These are phyloP conservation scores for Pseudogymnoascus sp. DNA, from an alignment of 2,329 filamentous ascomycete species.

Conservation along the genomic window DNA sequence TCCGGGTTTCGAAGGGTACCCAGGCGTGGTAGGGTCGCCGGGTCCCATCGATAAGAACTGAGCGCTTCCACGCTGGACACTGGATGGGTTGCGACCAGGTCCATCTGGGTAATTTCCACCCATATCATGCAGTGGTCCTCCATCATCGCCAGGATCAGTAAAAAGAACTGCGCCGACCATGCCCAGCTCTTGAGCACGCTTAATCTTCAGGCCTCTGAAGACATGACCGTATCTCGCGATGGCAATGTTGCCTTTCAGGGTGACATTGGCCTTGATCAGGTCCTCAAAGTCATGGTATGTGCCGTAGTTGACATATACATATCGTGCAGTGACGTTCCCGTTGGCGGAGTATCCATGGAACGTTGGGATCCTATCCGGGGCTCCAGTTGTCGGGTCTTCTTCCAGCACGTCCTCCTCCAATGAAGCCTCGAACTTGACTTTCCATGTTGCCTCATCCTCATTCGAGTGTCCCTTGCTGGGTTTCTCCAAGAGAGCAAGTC, in stretches of 20 bases:
- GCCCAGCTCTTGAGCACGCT: conserved; percentile 82
- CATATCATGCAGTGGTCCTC: conserved; percentile 38
- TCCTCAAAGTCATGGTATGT: conserved; percentile 82
- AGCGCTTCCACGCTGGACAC: conserved; percentile 81
- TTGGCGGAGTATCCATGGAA: conserved; percentile 94
- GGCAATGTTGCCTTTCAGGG: conserved; percentile 75
- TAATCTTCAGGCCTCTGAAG: conserved; percentile 87
- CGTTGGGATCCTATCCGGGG: conserved; percentile 67
- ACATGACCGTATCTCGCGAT: conserved; percentile 77
- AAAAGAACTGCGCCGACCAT: conserved; percentile 83
- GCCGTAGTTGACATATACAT: conserved; percentile 87
- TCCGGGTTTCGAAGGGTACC: conserved; percentile 89
- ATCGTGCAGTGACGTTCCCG: conserved; percentile 81
- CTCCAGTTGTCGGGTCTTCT: conserved; percentile 69
- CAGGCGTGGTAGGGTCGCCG: conserved; percentile 82
- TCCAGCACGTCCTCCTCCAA: conserved; percentile 77
- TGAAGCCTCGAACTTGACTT: conserved; percentile 69
- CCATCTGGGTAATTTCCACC: conserved; percentile 73
- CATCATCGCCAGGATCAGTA: conserved; percentile 83
- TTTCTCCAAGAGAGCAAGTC: conserved; percentile 53
- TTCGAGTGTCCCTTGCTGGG: conserved; percentile 25
- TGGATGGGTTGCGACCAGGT: conserved; percentile 77
- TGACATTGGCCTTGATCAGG: conserved; percentile 63
- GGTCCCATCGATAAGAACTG: conserved; percentile 65
- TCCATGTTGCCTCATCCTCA: conserved; percentile 53